Conservation (phyloP, 352 stramenopile species). For the Phytophthora citricola region DNA sequence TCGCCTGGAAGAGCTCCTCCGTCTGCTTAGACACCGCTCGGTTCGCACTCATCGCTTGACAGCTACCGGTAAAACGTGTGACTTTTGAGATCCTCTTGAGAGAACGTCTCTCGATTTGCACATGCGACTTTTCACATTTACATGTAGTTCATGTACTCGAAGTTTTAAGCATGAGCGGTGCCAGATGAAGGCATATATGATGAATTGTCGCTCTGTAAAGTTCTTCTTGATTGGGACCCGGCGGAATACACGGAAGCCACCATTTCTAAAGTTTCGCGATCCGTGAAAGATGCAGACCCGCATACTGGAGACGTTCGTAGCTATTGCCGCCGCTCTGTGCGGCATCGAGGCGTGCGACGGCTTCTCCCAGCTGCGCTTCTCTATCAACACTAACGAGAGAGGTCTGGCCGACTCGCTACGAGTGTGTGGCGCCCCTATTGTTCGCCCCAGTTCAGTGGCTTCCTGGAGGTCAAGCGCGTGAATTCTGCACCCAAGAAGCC, state of each 20-base stretch:
- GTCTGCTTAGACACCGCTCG: slow-evolving; percentile 65
- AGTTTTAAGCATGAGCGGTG: neutral
- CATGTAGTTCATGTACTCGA: neutral
- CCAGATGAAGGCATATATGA: too few species aligned
- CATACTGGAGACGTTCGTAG: slow-evolving; percentile 11
- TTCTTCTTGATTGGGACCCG: neutral
- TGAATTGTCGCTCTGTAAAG: neutral
- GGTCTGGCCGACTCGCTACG: slow-evolving; percentile 22
- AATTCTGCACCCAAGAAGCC: slow-evolving; percentile 49
- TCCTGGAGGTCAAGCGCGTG: slow-evolving; percentile 24
- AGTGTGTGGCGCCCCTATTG: slow-evolving; percentile 43
- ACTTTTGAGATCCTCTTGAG: neutral
- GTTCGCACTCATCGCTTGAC: slow-evolving; percentile 66
- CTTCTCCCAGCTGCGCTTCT: slow-evolving; percentile 32
- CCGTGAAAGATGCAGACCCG: slow-evolving; percentile 15
- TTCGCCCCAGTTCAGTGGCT: slow-evolving; percentile 47
- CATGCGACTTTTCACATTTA: neutral
- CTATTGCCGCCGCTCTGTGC: neutral
- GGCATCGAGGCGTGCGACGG: slow-evolving; percentile 21
- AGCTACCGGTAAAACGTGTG: neutral
- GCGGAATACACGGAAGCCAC: neutral
- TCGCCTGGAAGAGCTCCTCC: slow-evolving; percentile 63
- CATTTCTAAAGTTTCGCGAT: slow-evolving; percentile 24
- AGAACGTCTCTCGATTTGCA: neutral
- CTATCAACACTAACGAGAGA: slow-evolving; percentile 24